phyloP scores from a whole-genome alignment of 2,329 filamentous ascomycete genomes.

The Macroventuria anomochaeta region DNA sequence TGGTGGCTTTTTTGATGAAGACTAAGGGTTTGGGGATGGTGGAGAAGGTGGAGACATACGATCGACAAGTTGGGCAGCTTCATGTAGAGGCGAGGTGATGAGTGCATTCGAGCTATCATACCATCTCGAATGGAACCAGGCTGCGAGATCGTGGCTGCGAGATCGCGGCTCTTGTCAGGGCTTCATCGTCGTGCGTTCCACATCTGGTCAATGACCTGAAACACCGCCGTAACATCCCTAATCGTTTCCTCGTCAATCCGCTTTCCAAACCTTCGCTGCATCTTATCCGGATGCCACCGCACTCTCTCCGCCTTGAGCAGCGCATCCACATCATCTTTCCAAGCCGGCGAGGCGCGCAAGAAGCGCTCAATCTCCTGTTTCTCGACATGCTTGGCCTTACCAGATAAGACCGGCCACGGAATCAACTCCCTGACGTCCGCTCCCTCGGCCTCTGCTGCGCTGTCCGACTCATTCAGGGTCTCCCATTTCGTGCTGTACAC shows the following conservation, averaged over 20 bases:
- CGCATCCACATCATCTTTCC: slow-evolving; percentile 51
- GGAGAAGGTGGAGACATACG: too few relatives aligned
- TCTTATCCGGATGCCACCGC: slow-evolving; percentile 97
- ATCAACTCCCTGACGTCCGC: slow-evolving; percentile 50
- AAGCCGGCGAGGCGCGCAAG: slow-evolving; percentile 63
- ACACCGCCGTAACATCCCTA: slow-evolving; percentile 84
- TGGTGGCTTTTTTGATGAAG: too few relatives aligned
- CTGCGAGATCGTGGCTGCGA: too few relatives aligned
- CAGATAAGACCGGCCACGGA: slow-evolving; percentile 76
- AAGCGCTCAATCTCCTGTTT: slow-evolving; percentile 71
- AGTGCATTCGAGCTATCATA: too few relatives aligned
- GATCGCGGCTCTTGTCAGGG: too few relatives aligned
- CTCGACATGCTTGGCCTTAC: slow-evolving; percentile 63
- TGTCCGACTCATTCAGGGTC: slow-evolving; percentile 45
- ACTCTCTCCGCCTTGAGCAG: slow-evolving; percentile 83
- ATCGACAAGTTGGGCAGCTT: too few relatives aligned
- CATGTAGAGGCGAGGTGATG: too few relatives aligned
- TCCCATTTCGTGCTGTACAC: slow-evolving; percentile 72
- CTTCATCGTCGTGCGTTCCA: slow-evolving; percentile 62
- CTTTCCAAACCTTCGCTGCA: slow-evolving; percentile 83
- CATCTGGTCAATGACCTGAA: slow-evolving; percentile 84
- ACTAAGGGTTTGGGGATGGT: not conserved
- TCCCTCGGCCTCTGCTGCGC: slow-evolving; percentile 11
- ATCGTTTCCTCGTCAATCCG: slow-evolving; percentile 74
- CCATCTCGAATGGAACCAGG: too few relatives aligned